These are phyloP conservation scores for Erodium chrysanthum DNA, from an alignment of 441 rosid species.

Conservation along the genomic window DNA sequence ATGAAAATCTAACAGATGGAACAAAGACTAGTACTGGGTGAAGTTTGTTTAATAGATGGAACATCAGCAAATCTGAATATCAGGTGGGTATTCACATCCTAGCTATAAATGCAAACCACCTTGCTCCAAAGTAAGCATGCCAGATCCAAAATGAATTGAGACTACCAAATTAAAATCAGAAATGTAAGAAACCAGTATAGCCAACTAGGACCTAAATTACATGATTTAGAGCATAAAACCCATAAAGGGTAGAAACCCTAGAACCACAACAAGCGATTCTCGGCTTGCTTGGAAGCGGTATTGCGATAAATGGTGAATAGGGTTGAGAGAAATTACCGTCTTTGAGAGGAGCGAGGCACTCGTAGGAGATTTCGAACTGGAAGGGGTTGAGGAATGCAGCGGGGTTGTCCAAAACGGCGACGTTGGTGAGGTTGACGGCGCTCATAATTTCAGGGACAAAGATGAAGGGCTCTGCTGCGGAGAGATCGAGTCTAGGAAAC, in stretches of 20 bases:
- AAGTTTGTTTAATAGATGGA: too few relatives aligned
- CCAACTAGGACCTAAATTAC: not conserved
- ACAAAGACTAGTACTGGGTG: too few relatives aligned
- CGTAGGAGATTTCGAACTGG: conserved; percentile 94
- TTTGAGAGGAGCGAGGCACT: conserved; percentile 86
- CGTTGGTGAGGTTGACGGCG: conserved; percentile 82
- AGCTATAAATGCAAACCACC: too few relatives aligned
- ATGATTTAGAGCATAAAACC: not conserved
- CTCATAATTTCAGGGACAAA: conserved; percentile 40
- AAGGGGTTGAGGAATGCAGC: conserved; percentile 77
- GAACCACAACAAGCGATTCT: not conserved
- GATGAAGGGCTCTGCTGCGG: not conserved
- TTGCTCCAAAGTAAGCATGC: not conserved
- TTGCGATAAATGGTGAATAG: not conserved
- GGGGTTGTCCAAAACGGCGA: conserved; percentile 78
- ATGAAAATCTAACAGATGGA: too few relatives aligned
- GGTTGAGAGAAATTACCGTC: conserved; percentile 45
- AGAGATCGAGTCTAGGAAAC: not conserved
- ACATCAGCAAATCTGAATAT: too few relatives aligned
- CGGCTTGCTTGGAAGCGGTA: not conserved
- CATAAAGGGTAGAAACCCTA: not conserved
- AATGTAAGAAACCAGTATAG: not conserved
- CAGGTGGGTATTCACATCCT: too few relatives aligned
- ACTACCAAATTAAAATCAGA: not conserved
- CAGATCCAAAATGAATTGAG: not conserved